Evolutionary conservation across 108 stramenopile genomes (phyloP).

Genomic region (Conticribra weissflogii): DNA sequence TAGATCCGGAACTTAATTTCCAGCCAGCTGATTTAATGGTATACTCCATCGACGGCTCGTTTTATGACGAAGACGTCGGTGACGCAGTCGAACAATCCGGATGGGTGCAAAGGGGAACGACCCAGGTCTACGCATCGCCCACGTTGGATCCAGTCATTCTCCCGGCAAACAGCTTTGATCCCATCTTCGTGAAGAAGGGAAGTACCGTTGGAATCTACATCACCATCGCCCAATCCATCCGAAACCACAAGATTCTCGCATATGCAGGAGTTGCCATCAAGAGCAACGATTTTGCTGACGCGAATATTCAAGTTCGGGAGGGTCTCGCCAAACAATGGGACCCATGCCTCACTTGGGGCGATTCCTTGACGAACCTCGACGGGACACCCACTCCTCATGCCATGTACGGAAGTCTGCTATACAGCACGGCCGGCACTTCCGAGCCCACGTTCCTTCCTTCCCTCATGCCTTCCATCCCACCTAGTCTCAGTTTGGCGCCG

Average conservation of each 20-base stretch:
- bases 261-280: conserved; percentile 4
- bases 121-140: conserved; percentile 5
- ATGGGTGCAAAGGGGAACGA: not conserved
- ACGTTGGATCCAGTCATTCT: conserved; percentile 1
- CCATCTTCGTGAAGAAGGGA: conserved; percentile 15
- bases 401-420: conserved; percentile 10
- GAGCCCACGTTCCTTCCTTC: conserved; percentile 5
- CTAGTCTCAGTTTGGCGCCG: conserved; percentile 7
- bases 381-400: conserved; percentile 6
- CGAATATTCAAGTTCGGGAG: not conserved
- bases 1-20: not conserved
- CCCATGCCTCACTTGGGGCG: conserved; percentile 13
- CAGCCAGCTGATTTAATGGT: conserved; percentile 1
- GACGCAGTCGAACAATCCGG: conserved; percentile 5
- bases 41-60: conserved; percentile 8
- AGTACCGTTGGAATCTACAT: conserved; percentile 10
- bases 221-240: conserved; percentile 10
- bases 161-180: conserved; percentile 11
- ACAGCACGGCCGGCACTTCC: not conserved
- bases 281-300: conserved; percentile 9
- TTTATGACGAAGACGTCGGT: conserved; percentile 14
- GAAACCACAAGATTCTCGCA: conserved; percentile 13
- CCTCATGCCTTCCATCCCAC: not conserved
- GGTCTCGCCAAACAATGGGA: conserved; percentile 15
- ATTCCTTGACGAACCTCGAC: not conserved